These are phyloP conservation scores for Puccinia sorghi DNA, from an alignment of 1,284 basidiomycete species.

Conservation along the genomic window DNA sequence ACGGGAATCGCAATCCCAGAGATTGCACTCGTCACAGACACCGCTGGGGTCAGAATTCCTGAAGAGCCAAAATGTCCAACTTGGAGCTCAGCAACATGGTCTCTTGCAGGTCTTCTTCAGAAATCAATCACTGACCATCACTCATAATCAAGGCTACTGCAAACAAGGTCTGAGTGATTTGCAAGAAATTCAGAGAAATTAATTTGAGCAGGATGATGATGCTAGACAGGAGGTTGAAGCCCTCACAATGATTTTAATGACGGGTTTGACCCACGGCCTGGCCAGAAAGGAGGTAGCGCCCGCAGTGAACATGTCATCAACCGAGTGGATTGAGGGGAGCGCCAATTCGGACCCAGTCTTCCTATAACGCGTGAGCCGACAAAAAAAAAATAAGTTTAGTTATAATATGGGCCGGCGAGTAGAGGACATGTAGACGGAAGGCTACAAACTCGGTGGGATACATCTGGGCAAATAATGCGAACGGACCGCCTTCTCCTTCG, in stretches of 20 bases:
- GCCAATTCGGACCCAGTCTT: conserved; percentile 27
- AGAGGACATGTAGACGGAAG: too few relatives aligned
- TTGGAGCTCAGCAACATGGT: background rate
- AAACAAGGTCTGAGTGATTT: conserved; percentile 34
- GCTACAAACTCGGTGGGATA: conserved; percentile 45
- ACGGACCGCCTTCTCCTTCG: conserved; percentile 48
- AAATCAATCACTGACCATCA: conserved; percentile 39
- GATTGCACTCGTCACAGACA: conserved; percentile 69
- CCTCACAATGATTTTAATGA: conserved; percentile 43
- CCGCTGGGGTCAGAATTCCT: conserved; percentile 64
- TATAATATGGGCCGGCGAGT: too few relatives aligned
- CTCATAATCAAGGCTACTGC: conserved; percentile 49
- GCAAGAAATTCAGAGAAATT: background rate
- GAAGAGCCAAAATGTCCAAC: background rate
- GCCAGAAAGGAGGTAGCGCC: conserved; percentile 39
- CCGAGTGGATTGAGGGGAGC: conserved; percentile 41
- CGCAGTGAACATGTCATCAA: background rate
- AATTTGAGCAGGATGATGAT: background rate
- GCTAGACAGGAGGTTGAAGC: background rate
- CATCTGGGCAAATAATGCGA: conserved; percentile 48
- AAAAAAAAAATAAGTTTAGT: background rate
- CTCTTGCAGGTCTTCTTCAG: background rate
- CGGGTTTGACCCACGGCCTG: conserved; percentile 34
- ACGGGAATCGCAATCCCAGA: conserved; percentile 68
- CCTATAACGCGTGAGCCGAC: conserved; percentile 1